A percentile compares a stretch with the other conserved stretches of the same genome.
phyloP scores from a whole-genome alignment of 208 protist genomes.

The Acanthamoeba royreba region DNA sequence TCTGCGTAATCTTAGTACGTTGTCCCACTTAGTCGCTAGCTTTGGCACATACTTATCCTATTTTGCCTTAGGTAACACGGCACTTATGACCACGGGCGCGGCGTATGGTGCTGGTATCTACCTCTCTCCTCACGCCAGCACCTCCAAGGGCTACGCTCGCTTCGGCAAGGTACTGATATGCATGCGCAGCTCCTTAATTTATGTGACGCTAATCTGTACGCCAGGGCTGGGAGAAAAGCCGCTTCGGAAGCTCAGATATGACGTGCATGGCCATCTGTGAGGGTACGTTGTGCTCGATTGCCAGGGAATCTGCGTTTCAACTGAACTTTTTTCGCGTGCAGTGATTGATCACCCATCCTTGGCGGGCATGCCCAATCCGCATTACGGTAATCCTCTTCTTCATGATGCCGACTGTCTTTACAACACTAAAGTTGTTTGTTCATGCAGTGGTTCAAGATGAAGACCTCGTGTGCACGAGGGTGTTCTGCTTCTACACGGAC shows the following conservation, averaged over 20 bases:
- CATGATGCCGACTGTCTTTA: no score
- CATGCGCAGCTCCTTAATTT: neutral
- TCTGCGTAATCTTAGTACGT: constrained; percentile 55
- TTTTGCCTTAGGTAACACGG: constrained; percentile 53
- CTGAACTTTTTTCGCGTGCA: no score
- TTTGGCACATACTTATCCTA: no score
- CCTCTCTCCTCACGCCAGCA: constrained; percentile 51
- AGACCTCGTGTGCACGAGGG: neutral
- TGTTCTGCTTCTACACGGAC: constrained; percentile 45
- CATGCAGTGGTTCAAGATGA: constrained; percentile 22
- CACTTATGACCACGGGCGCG: constrained; percentile 64
- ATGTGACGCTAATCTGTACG: no score
- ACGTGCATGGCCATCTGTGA: constrained; percentile 42
- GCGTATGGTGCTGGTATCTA: constrained; percentile 72
- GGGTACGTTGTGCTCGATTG: neutral
- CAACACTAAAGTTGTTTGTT: no score
- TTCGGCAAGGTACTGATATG: neutral
- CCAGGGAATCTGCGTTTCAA: no score
- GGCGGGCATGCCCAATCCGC: neutral
- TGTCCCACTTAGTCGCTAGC: no score
- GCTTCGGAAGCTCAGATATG: neutral
- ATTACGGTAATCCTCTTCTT: neutral
- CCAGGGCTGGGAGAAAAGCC: constrained; percentile 29
- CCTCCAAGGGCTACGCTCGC: constrained; percentile 33
- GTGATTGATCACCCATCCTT: constrained; percentile 17